Percentiles rank a stretch among this genome's conserved stretches.
Evolutionary conservation across 345 rosid species (phyloP).

Genomic region (Gossypium ekmanianum): DNA sequence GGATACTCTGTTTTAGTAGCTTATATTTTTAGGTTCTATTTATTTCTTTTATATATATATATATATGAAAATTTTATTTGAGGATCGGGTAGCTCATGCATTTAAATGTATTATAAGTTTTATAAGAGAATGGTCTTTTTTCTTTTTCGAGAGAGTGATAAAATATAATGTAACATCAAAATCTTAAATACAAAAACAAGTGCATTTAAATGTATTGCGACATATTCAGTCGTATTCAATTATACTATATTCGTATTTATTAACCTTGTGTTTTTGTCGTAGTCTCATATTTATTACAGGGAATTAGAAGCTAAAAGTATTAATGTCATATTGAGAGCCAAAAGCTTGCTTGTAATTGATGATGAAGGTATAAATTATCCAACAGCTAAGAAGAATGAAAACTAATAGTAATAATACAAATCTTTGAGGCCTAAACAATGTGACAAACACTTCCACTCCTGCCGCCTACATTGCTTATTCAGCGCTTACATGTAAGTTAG

Average conservation of each 20-base stretch:
- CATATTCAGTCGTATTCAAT: too few species aligned
- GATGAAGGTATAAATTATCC: not conserved
- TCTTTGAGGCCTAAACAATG: not conserved
- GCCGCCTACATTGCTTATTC: not conserved
- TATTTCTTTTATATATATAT: not conserved
- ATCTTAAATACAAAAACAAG: too few species aligned
- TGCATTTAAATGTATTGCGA: too few species aligned
- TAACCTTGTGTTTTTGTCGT: too few species aligned
- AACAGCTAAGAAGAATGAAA: too few species aligned
- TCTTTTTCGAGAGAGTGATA: not conserved
- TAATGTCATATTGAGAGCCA: not conserved
- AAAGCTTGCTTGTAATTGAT: not conserved
- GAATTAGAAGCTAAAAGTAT: not conserved
- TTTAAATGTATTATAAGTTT: not conserved
- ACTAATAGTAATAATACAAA: too few species aligned
- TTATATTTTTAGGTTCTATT: not conserved
- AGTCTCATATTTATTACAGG: too few species aligned
- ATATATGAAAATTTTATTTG: not conserved
- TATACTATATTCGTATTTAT: too few species aligned
- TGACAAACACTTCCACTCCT: not conserved
- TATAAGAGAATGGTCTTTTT: not conserved
- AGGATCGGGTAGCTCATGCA: not conserved
- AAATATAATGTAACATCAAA: not conserved
- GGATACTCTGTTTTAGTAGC: not conserved
- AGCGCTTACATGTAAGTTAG: not conserved